Percentiles rank a stretch among this genome's conserved stretches.
Conservation (phyloP, 495 filamentous ascomycete genomes). For the Poronia punctata region DNA sequence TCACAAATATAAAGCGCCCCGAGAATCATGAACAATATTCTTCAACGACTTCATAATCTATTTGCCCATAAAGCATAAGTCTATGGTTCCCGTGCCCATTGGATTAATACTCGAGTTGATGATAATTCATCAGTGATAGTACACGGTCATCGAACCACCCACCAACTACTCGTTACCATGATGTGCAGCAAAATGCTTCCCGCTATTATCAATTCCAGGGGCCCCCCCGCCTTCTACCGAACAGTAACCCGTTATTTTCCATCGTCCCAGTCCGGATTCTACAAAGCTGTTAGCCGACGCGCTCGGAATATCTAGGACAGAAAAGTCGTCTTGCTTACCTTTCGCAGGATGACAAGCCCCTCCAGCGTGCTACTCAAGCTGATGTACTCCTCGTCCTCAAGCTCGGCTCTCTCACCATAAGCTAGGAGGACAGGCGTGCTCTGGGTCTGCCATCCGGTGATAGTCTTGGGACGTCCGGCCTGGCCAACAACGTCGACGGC, state of each 20-base stretch:
- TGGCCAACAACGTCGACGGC: conserved; percentile 98
- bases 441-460: conserved; percentile 99
- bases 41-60: conserved; percentile 1
- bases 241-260: conserved; percentile 23
- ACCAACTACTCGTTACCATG: neutral
- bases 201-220: no score
- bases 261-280: conserved; percentile 45
- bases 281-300: conserved; percentile 16
- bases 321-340: conserved; percentile 50
- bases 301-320: neutral
- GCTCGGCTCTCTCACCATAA: conserved; percentile 88
- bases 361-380: conserved; percentile 84
- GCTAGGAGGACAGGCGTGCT: conserved; percentile 91
- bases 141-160: no score
- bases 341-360: conserved; percentile 91
- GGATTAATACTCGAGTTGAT: conserved; percentile 1
- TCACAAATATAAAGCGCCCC: no score
- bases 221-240: neutral
- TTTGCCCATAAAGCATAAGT: neutral
- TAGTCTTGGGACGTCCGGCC: conserved; percentile 94
- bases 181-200: neutral
- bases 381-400: conserved; percentile 97
- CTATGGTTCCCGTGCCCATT: neutral
- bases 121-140: conserved; percentile 5
- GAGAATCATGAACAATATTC: neutral